Base-by-base conservation (phyloP, 2,329 filamentous ascomycete genomes). In the Coniochaeta sp. region DNA sequence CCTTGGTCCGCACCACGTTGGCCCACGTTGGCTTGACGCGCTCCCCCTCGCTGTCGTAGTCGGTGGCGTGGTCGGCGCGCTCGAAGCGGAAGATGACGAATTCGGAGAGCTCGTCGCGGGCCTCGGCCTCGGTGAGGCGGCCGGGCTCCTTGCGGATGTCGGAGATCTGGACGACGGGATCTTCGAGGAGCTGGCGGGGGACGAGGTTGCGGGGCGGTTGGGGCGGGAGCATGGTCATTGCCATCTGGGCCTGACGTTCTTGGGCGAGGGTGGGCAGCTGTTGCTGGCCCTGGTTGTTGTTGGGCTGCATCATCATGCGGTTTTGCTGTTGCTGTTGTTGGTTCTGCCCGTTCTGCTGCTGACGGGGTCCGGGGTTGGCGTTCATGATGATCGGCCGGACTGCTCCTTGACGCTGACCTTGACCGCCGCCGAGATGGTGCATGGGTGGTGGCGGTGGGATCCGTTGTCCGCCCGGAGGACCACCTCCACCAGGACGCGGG, bases 51-150 rank as follows among this genome's bases (percentile, higher is more conserved):
- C 67, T 61, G 53, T 72, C 69, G 35, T 69, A 60, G 14, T 60
- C 61, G n/a, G 65, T 59, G 12, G 61, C 56, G 35, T 60, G 61
- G 10, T 57, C 48, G 18, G 63, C 55, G 60, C 70, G 75, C 53
- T 75, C 69, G 48, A 77, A 68, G 1, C 70, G 72, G 46, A 71
- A 62, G 14, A 73, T 65, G 27, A 63, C 48, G 54, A 71, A 75
- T 1, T 67, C 65, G 0, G 75, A 71, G 13, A 75, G 66, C 3
- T 57, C 53, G 3, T 70, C 66, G 5, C 62, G 65, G 42, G 71
- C 71, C 12, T 73, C 65, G 6, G 65, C 61, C 22, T 71, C 65
- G 1, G 68, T 72, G 50, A 67, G 56, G 14, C 60, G 59, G 26
- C 45, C 45, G 5, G 45, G 45, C 35, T 71, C 67, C 8, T 61